Conservation (phyloP, 768 basidiomycete species). For the Boletellus sp. region DNA sequence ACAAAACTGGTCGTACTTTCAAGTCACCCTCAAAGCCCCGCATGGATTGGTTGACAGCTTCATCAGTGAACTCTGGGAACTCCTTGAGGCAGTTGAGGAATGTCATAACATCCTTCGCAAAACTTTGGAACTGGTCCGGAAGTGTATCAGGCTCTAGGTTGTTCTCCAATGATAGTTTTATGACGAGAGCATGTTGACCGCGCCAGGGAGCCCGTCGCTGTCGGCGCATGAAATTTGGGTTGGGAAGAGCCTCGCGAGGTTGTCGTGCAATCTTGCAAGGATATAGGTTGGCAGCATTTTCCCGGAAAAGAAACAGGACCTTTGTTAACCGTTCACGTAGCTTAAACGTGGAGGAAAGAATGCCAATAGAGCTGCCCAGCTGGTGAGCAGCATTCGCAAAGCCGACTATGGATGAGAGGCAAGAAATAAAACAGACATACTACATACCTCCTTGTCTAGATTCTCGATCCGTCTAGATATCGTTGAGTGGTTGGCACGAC, state of each 20-base stretch:
- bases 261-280: constrained; percentile 39
- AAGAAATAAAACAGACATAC: background rate
- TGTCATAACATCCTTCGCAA: constrained; percentile 48
- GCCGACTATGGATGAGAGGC: constrained; percentile 26
- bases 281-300: constrained; percentile 55
- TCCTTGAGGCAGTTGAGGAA: constrained; percentile 55
- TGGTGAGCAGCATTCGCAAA: constrained; percentile 57
- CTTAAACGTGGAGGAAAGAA: constrained; percentile 51
- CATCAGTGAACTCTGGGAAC: constrained; percentile 53
- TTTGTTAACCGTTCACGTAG: constrained; percentile 49
- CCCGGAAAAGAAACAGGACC: constrained; percentile 48
- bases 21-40: constrained; percentile 48
- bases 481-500: constrained; percentile 6
- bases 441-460: no score
- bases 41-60: no score
- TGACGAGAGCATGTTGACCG: constrained; percentile 33
- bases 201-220: no score
- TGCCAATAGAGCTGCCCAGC: constrained; percentile 52
- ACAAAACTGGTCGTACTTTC: constrained; percentile 32
- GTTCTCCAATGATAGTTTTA: constrained; percentile 36
- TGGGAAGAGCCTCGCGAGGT: constrained; percentile 36
- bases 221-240: constrained; percentile 36
- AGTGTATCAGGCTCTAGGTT: constrained; percentile 48
- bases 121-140: constrained; percentile 41
- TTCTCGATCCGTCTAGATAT: no score